Base-by-base conservation (phyloP, 192 early-diverging fungal genomes). In the Backusella macrospora region DNA sequence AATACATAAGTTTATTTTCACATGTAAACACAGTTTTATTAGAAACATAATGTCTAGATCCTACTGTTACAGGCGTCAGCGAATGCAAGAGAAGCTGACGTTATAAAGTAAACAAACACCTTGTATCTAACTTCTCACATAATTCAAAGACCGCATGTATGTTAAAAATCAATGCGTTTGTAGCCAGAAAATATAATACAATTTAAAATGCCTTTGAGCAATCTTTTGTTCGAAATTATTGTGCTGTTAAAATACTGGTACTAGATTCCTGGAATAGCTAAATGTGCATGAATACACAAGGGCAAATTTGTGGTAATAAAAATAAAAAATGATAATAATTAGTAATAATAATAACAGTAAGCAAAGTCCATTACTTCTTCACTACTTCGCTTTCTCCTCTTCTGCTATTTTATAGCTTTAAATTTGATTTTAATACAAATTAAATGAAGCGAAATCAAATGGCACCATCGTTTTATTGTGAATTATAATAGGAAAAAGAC, bases 121-220 rank as follows among this genome's bases (percentile, higher is more conserved):
- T 52, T 52, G 29, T 34, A 34, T 34, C 29, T 34, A 34, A 2
- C 29, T 34, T 34, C 29, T 52, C n/a, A 52, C 49, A 52, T 6
- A 52, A 52, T 52, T 52, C 18, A 52, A 52, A 52, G n/a, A n/a
- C 49, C 49, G 49, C 49, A 23, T 52, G 49, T 52, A 52, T 52
- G n/a, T 52, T 52, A 52, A 52, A 52, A 52, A 52, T 52, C 49
- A 52, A 23, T 52, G 49, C 49, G 49, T 52, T 52, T 52, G 49
- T 52, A 52, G n/a, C 49, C 16, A n/a, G n/a, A 52, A n/a, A 18
- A 52, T 18, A 52, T 18, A 52, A 18, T 18, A 52, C n/a, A 2
- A 18, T 21, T 9, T 34, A 34, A 34, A 34, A 34, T 34, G 2
- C 7, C 49, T 52, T 52, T 10, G 49, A 16, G 18, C 6, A 21